phyloP scores from a whole-genome alignment of 148 eudicot species.

The Pouteria glomerata region DNA sequence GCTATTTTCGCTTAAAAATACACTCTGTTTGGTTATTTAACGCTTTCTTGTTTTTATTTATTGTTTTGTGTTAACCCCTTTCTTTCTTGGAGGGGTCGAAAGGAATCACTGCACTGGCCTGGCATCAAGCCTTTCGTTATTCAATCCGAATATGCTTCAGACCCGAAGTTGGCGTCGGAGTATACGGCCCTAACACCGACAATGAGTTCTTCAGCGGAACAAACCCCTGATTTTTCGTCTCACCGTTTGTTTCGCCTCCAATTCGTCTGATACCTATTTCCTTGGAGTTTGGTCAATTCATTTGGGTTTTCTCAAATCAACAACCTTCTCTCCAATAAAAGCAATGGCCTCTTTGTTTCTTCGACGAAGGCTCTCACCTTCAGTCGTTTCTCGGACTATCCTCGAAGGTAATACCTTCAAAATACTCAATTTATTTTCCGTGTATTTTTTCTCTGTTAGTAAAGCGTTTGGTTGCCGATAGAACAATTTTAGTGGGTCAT shows the following conservation, averaged over 20 bases:
- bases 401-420: slow-evolving; percentile 22
- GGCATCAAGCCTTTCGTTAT: too few relatives aligned
- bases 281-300: not conserved
- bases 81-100: too few relatives aligned
- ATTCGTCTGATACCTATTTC: not conserved
- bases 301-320: not conserved
- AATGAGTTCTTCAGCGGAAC: not conserved
- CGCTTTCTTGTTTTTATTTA: too few relatives aligned
- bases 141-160: too few relatives aligned
- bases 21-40: too few relatives aligned
- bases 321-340: not conserved
- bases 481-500: not conserved
- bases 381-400: slow-evolving; percentile 7
- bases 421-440: slow-evolving; percentile 4
- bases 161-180: slow-evolving; percentile 7
- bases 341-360: slow-evolving; percentile 43
- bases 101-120: too few relatives aligned
- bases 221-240: not conserved
- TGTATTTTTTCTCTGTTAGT: not conserved
- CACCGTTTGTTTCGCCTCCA: slow-evolving; percentile 8
- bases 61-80: too few relatives aligned
- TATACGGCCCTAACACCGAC: not conserved
- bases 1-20: too few relatives aligned
- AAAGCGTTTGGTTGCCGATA: not conserved
- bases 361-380: slow-evolving; percentile 36